Evolutionary conservation across 129 eudicot species (phyloP).

Genomic region (Chrysanthemum makinoi): DNA sequence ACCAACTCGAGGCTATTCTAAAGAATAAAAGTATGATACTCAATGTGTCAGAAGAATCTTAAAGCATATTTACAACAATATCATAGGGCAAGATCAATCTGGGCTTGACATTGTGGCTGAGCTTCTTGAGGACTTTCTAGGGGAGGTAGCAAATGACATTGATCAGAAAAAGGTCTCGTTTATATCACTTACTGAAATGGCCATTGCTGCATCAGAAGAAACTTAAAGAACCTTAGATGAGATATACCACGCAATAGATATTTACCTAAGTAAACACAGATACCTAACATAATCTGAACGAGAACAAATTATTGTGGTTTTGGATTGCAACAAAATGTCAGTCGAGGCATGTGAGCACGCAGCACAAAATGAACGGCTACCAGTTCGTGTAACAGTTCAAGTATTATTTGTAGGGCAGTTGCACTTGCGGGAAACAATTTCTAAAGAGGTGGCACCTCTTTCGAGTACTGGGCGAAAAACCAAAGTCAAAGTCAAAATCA

Average conservation of each 20-base stretch:
- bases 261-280: conserved; percentile 55
- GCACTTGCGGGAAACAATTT: conserved; percentile 43
- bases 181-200: conserved; percentile 46
- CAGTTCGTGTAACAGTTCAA: conserved; percentile 57
- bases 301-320: conserved; percentile 48
- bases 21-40: conserved; percentile 47
- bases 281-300: conserved; percentile 58
- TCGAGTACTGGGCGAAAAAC: conserved; percentile 24
- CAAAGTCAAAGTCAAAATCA: conserved; percentile 7
- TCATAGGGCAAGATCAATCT: conserved; percentile 13
- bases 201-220: conserved; percentile 40
- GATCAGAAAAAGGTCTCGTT: conserved; percentile 49
- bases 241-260: conserved; percentile 55
- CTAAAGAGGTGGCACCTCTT: conserved; percentile 30
- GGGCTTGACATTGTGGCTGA: conserved; percentile 47
- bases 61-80: conserved; percentile 47
- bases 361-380: conserved; percentile 50
- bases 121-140: conserved; percentile 56
- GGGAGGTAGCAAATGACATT: conserved; percentile 49
- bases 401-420: conserved; percentile 56
- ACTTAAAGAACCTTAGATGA: conserved; percentile 43
- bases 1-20: conserved; percentile 55
- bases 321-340: conserved; percentile 66
- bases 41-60: conserved; percentile 55
- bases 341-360: conserved; percentile 63